Percentiles rank a stretch among this genome's conserved stretches.
These are phyloP conservation scores for Kregervanrija fluxuum DNA, from an alignment of 805 yeast species.

Conservation along the genomic window DNA sequence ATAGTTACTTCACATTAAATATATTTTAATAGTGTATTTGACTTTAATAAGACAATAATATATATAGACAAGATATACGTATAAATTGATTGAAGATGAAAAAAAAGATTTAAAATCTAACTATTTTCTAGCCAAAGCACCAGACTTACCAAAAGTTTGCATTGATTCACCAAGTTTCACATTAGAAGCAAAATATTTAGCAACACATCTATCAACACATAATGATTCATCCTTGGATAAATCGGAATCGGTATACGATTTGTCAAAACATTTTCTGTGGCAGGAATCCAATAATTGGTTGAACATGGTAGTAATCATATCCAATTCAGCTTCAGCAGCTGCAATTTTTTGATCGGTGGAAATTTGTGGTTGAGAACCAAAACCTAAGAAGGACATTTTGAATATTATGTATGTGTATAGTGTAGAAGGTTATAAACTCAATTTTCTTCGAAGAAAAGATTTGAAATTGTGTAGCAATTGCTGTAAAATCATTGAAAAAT, in stretches of 20 bases:
- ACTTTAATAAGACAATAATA: too few species aligned
- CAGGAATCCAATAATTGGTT: slow-evolving; percentile 84
- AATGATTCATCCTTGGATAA: slow-evolving; percentile 73
- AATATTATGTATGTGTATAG: too few species aligned
- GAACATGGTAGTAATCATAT: slow-evolving; percentile 97
- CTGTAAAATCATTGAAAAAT: too few species aligned
- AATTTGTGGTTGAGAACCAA: slow-evolving; percentile 64
- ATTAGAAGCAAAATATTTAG: slow-evolving; percentile 90
- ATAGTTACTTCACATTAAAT: background rate
- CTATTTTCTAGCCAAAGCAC: slow-evolving; percentile 21
- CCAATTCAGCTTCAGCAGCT: slow-evolving; percentile 96
- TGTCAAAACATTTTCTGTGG: slow-evolving; percentile 75
- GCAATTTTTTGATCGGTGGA: slow-evolving; percentile 68
- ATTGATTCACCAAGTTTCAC: slow-evolving; percentile 82
- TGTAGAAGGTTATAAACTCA: too few species aligned
- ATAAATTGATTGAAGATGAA: too few species aligned
- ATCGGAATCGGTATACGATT: slow-evolving; percentile 62
- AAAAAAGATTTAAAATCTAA: background rate
- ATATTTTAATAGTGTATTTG: too few species aligned
- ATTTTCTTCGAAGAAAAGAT: too few species aligned
- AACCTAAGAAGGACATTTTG: slow-evolving; percentile 63
- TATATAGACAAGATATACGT: too few species aligned
- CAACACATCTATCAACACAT: slow-evolving; percentile 93
- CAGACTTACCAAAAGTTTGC: slow-evolving; percentile 32
- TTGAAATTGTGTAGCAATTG: too few species aligned